Conservation (phyloP, 2,329 filamentous ascomycete species). For the Clathrospora elynae region DNA sequence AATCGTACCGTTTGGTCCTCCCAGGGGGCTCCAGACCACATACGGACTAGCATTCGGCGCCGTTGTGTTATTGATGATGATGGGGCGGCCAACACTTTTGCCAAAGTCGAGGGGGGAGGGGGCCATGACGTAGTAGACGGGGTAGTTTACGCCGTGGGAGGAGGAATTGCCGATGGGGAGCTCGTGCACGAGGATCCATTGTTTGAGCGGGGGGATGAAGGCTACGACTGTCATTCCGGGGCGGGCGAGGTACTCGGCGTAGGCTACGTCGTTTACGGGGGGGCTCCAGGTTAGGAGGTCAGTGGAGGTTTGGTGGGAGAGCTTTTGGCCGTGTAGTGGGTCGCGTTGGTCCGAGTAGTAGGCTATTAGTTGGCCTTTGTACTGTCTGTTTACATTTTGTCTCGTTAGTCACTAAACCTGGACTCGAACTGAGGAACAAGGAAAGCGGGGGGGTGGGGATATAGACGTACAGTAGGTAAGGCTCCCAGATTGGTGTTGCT, state of each 20-base stretch:
- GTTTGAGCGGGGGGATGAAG: slow-evolving; percentile 24
- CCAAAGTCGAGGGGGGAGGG: slow-evolving; percentile 26
- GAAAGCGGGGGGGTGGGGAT: too few relatives aligned
- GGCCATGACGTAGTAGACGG: slow-evolving; percentile 30
- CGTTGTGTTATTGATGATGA: slow-evolving; percentile 24
- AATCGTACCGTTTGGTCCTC: slow-evolving; percentile 30
- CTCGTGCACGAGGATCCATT: slow-evolving; percentile 34
- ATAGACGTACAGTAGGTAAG: slow-evolving; percentile 27
- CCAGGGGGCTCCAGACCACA: slow-evolving; percentile 29
- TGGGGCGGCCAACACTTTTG: slow-evolving; percentile 16
- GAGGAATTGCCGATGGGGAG: slow-evolving; percentile 21
- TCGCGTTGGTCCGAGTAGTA: slow-evolving; percentile 39
- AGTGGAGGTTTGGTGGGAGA: slow-evolving; percentile 26
- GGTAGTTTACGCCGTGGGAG: slow-evolving; percentile 25
- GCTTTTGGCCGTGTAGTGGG: slow-evolving; percentile 31
- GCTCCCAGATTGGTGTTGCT: slow-evolving; percentile 33
- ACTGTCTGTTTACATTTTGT: slow-evolving; percentile 17
- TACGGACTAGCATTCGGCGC: slow-evolving; percentile 27
- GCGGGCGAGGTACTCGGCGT: slow-evolving; percentile 23
- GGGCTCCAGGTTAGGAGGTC: slow-evolving; percentile 31
- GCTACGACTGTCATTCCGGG: slow-evolving; percentile 32
- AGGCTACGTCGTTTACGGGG: slow-evolving; percentile 29
- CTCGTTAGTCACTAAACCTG: not conserved
- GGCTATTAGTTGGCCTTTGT: slow-evolving; percentile 23
- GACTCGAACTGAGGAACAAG: not conserved